phyloP scores from a whole-genome alignment of 495 filamentous ascomycete genomes.

The Xylaria acuta region DNA sequence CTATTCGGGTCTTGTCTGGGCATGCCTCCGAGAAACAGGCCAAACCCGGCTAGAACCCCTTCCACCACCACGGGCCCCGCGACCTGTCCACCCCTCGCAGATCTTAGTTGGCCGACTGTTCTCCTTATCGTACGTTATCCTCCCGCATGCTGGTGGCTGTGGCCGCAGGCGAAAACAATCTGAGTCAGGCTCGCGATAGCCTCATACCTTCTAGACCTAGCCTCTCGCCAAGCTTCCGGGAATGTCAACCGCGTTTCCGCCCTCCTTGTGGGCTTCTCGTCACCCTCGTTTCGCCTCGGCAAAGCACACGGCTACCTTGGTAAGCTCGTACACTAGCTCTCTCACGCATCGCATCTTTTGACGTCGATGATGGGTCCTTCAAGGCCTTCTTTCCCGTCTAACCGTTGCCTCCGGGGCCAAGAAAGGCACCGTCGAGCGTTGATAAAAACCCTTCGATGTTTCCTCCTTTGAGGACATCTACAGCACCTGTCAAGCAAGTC shows the following conservation, averaged over 20 bases:
- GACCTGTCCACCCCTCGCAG: slow-evolving; percentile 12
- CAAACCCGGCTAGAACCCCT: slow-evolving; percentile 32
- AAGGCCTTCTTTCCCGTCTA: slow-evolving; percentile 31
- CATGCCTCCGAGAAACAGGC: slow-evolving; percentile 33
- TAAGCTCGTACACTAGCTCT: background rate
- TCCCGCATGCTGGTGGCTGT: background rate
- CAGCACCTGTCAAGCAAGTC: slow-evolving; percentile 12
- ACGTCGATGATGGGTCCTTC: slow-evolving; percentile 1
- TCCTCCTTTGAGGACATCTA: background rate
- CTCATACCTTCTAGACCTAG: slow-evolving; percentile 11
- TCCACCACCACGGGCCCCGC: slow-evolving; percentile 27
- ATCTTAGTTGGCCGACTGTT: slow-evolving; percentile 24
- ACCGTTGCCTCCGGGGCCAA: background rate
- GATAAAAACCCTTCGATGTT: slow-evolving; percentile 23
- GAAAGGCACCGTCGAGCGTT: background rate
- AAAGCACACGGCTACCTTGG: slow-evolving; percentile 7
- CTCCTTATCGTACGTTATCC: background rate
- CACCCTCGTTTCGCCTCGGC: background rate
- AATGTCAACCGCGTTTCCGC: slow-evolving; percentile 34
- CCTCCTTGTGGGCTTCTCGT: slow-evolving; percentile 1
- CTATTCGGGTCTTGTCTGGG: slow-evolving; percentile 34
- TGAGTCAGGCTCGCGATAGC: slow-evolving; percentile 19
- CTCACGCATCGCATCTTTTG: background rate
- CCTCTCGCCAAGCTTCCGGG: slow-evolving; percentile 16
- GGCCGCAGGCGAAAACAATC: background rate